Conservation (phyloP, 2,329 filamentous ascomycete species). For the Dissoconium aciculare region DNA sequence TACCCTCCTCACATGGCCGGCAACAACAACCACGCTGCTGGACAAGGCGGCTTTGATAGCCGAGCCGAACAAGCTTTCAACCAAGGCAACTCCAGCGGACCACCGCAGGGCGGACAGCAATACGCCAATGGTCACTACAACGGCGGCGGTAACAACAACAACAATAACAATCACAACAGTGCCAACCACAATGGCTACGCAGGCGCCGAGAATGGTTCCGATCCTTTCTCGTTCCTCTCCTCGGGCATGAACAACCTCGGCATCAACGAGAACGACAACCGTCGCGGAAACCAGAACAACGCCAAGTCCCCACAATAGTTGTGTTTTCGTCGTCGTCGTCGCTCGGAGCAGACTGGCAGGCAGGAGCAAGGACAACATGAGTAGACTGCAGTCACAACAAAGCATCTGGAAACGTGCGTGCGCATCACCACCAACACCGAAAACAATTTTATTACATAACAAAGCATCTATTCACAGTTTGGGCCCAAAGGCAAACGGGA, state of each 20-base stretch:
- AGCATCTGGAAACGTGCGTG: no score
- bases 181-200: constrained; percentile 32
- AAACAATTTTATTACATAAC: no score
- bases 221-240: constrained; percentile 69
- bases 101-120: constrained; percentile 45
- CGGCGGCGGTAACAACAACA: no score
- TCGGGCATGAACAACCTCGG: constrained; percentile 57
- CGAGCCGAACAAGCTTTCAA: constrained; percentile 87
- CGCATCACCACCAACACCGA: no score
- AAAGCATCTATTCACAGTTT: no score
- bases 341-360: no score
- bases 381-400: no score
- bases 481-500: no score
- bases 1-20: constrained; percentile 38
- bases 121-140: constrained; percentile 48
- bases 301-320: constrained; percentile 23
- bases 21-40: constrained; percentile 61
- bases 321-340: no score
- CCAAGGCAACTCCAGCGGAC: constrained; percentile 43
- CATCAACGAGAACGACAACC: constrained; percentile 42
- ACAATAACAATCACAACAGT: no score
- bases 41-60: constrained; percentile 71
- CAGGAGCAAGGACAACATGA: no score
- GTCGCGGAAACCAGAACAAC: constrained; percentile 27
- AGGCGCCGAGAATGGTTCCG: constrained; percentile 43